These are phyloP conservation scores for Tilletia indica DNA, from an alignment of 1,284 basidiomycete species.

Conservation along the genomic window DNA sequence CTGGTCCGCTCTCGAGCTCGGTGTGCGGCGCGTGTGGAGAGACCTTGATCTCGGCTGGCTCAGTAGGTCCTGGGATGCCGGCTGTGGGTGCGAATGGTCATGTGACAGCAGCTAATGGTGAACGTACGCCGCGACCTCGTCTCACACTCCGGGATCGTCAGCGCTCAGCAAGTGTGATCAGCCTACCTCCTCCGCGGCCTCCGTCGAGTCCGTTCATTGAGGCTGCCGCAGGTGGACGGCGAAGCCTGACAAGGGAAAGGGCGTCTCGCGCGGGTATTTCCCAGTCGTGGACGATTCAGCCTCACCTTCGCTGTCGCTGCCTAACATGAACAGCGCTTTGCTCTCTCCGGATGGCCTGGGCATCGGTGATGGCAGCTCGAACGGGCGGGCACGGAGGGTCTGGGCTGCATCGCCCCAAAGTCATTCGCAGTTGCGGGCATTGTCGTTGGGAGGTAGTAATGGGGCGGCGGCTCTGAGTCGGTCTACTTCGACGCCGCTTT, in stretches of 20 bases:
- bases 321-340: neutral
- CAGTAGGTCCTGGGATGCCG: neutral
- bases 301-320: neutral
- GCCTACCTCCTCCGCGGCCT: constrained; percentile 2
- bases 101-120: neutral
- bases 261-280: constrained; percentile 10
- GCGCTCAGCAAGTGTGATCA: constrained; percentile 6
- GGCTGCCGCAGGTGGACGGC: constrained; percentile 7
- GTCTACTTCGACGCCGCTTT: constrained; percentile 32
- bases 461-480: neutral
- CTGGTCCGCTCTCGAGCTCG: neutral
- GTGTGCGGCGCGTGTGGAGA: constrained; percentile 11
- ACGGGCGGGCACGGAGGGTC: neutral
- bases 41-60: neutral
- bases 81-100: too few species aligned
- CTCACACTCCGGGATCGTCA: constrained; percentile 1
- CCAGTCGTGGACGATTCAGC: neutral
- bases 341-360: neutral
- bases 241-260: constrained; percentile 15
- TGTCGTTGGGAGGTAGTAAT: neutral
- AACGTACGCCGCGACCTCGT: neutral
- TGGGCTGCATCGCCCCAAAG: neutral
- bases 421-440: neutral
- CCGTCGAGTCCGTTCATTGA: constrained; percentile 17
- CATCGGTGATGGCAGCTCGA: neutral